Evolutionary conservation across 805 yeast genomes (phyloP).

Genomic region (Sungouiozyma intestinalis): DNA sequence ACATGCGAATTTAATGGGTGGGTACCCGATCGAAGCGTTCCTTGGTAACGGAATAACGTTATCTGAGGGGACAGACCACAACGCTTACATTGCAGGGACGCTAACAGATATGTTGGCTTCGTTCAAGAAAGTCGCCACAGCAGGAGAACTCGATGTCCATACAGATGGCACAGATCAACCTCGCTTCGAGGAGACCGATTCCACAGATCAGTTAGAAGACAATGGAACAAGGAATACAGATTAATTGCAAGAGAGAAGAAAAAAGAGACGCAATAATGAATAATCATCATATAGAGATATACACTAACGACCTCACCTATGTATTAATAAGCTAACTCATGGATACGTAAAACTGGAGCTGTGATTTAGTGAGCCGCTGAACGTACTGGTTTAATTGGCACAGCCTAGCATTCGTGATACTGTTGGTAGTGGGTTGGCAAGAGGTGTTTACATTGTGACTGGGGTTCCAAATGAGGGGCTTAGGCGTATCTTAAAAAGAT

Average conservation of each 20-base stretch:
- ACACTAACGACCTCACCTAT: background rate
- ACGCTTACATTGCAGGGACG: conserved; percentile 49
- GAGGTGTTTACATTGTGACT: no score
- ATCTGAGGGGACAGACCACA: conserved; percentile 33
- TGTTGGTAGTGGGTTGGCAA: no score
- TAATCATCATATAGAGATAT: background rate
- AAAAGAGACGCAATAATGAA: background rate
- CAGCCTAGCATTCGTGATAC: no score
- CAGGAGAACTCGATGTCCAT: conserved; percentile 1
- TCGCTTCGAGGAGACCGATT: no score
- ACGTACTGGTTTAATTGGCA: no score
- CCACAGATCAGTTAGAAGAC: no score
- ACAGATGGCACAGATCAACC: background rate
- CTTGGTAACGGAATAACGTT: conserved; percentile 24
- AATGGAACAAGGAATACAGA: background rate
- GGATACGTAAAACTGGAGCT: no score
- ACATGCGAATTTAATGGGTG: conserved; percentile 15
- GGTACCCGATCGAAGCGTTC: conserved; percentile 23
- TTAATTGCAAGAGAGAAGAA: background rate
- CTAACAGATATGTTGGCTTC: conserved; percentile 54
- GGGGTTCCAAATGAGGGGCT: no score
- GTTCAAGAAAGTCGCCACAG: conserved; percentile 20
- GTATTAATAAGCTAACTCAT: background rate
- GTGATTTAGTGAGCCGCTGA: no score
- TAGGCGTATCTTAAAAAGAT: no score